Percentiles rank a stretch among this genome's conserved stretches.
phyloP scores from a whole-genome alignment of 768 basidiomycete species.

The Mycena albidolilacea region DNA sequence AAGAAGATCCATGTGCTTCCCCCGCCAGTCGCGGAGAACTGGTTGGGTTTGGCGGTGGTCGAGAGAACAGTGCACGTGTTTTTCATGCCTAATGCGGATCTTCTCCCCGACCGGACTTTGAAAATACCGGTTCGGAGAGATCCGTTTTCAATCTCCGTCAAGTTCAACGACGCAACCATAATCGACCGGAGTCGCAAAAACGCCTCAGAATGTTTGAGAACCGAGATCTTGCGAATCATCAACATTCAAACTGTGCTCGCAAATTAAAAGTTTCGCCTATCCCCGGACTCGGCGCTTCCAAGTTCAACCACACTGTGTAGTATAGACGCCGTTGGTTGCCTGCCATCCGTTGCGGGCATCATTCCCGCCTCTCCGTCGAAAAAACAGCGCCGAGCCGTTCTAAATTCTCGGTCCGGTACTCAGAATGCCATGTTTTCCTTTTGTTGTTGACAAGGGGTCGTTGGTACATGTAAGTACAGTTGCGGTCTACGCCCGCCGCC shows the following conservation, averaged over 20 bases:
- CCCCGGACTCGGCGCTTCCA: conserved; percentile 1
- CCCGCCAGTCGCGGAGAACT: conserved; percentile 35
- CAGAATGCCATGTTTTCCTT: background rate
- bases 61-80: conserved; percentile 25
- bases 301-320: background rate
- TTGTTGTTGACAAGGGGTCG: background rate
- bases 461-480: background rate
- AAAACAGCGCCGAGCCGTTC: conserved; percentile 15
- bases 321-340: background rate
- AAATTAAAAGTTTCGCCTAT: conserved; percentile 11
- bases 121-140: conserved; percentile 9
- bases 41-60: background rate
- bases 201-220: conserved; percentile 31
- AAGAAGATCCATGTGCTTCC: conserved; percentile 54
- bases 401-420: background rate
- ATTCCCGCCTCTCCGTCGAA: background rate
- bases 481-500: conserved; percentile 4
- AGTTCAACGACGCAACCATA: background rate
- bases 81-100: conserved; percentile 27
- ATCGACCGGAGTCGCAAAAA: conserved; percentile 24
- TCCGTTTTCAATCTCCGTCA: conserved; percentile 3
- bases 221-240: background rate
- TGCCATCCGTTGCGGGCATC: background rate
- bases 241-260: background rate
- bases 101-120: conserved; percentile 22